Evolutionary conservation across 176 grass and related monocot species (phyloP), one percentile per base, ranked within the genome.

Genomic region (Oryza rufipogon): DNA sequence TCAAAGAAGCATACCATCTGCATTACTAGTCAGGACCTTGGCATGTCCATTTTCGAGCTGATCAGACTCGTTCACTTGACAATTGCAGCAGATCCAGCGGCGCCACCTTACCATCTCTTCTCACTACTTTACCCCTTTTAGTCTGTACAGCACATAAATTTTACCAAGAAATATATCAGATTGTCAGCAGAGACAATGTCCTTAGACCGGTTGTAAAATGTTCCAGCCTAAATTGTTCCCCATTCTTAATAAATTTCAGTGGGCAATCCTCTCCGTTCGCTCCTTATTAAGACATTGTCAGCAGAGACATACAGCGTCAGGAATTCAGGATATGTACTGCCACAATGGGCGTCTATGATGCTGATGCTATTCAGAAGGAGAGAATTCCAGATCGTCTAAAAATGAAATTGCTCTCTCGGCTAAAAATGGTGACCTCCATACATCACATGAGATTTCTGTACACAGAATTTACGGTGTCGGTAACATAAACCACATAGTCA

Each of bases 31-130:
- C 48, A 80, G 42, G 28, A 64, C 72, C 79, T 94, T 95, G 63
- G 64, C 22, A 80, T 75, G 75, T 16, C 69, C 78, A 84, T 91
- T 83, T 68, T 91, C 90, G 66, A 60, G 75, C 20, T 58, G 86
- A 73, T 89, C 61, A 7, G 92, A 85, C 52, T 91, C 88, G 25
- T 91, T 79, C 3, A 83, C 76, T 71, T 83, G 81, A 79, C 78
- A 83, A 81, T 45, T 82, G 91, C 90, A 97, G 87, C 95, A 93
- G 76, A 90, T 79, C 89, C 92, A 97, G 72, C 80, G 83, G 72
- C 88, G 46, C 95, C 91, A 94, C 85, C 73, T 89, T 54, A 25
- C 75, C 48, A 61, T 49, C 30, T 23, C 39, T 44, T 70, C 76
- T 73, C 34, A 66, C 66, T 68, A 30, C 63, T 82, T 49, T 51